phyloP scores from a whole-genome alignment of 1,284 basidiomycete species.

The Omphalotus olearius region DNA sequence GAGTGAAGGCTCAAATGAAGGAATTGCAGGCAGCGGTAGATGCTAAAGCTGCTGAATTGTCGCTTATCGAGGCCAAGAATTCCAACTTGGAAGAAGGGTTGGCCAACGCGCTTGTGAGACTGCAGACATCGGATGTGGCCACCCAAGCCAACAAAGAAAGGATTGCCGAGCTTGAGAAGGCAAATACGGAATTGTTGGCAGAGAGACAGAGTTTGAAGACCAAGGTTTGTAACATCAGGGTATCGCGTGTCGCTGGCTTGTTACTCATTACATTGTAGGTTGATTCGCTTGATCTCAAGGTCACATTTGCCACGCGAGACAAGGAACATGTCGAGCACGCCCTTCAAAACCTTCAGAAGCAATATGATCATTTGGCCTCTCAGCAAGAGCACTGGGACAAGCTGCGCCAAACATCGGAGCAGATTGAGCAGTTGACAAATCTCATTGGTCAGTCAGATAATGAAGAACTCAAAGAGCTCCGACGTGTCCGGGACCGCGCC shows the following conservation, averaged over 20 bases:
- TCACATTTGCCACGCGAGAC: conserved; percentile 52
- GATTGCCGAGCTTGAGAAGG: conserved; percentile 57
- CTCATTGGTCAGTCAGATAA: conserved; percentile 61
- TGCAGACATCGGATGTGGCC: conserved; percentile 67
- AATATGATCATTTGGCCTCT: conserved; percentile 51
- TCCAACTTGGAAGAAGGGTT: conserved; percentile 65
- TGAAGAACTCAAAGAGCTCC: conserved; percentile 67
- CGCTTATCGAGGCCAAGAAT: conserved; percentile 50
- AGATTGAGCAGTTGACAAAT: conserved; percentile 60
- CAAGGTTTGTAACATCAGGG: conserved; percentile 42
- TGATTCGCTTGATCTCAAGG: conserved; percentile 54
- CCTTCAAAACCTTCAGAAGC: conserved; percentile 48
- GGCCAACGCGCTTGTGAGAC: conserved; percentile 58
- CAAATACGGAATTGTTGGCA: conserved; percentile 42
- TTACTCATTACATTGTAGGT: conserved; percentile 36
- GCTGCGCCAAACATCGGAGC: conserved; percentile 59
- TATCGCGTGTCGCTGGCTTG: conserved; percentile 6
- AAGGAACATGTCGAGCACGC: conserved; percentile 52
- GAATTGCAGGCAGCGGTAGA: conserved; percentile 44
- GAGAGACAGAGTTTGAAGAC: conserved; percentile 54
- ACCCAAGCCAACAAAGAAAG: conserved; percentile 54
- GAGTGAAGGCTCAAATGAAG: conserved; percentile 48
- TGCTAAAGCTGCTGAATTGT: conserved; percentile 42
- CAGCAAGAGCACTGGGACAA: conserved; percentile 72
- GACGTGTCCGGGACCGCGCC: conserved; percentile 58